These are phyloP conservation scores for Solanum piurae DNA, from an alignment of 257 asterid species.

Conservation along the genomic window DNA sequence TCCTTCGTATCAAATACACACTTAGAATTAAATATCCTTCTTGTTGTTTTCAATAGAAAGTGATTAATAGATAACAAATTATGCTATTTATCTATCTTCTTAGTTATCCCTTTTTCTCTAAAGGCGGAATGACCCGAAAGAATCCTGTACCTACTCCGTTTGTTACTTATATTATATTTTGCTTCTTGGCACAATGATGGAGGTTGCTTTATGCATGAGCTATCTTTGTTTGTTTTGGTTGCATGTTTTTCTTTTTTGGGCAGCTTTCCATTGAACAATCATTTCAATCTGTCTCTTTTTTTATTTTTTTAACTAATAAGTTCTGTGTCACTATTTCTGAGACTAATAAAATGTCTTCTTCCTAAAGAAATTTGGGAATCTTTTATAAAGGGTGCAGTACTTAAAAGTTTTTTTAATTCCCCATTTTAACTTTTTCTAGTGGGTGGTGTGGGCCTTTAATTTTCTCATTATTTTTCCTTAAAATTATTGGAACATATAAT, in stretches of 20 bases:
- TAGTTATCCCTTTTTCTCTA: background rate
- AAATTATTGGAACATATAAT: background rate
- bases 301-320: background rate
- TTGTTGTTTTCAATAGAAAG: background rate
- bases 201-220: background rate
- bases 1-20: too few species aligned
- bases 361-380: background rate
- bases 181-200: background rate
- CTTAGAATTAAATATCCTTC: too few species aligned
- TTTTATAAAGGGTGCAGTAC: background rate
- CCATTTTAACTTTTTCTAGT: background rate
- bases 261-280: background rate
- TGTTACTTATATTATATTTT: too few species aligned
- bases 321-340: background rate
- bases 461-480: background rate
- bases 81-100: background rate
- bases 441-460: background rate
- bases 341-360: background rate
- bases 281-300: background rate
- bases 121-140: background rate
- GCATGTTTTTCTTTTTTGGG: background rate
- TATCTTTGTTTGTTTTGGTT: background rate
- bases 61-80: background rate
- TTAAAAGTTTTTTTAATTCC: background rate
- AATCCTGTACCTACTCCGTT: rapidly evolving